Percentiles rank a stretch among this genome's conserved stretches.
Evolutionary conservation across 2,329 filamentous ascomycete species (phyloP).

Genomic region (Phaeosphaeriaceae sp.): DNA sequence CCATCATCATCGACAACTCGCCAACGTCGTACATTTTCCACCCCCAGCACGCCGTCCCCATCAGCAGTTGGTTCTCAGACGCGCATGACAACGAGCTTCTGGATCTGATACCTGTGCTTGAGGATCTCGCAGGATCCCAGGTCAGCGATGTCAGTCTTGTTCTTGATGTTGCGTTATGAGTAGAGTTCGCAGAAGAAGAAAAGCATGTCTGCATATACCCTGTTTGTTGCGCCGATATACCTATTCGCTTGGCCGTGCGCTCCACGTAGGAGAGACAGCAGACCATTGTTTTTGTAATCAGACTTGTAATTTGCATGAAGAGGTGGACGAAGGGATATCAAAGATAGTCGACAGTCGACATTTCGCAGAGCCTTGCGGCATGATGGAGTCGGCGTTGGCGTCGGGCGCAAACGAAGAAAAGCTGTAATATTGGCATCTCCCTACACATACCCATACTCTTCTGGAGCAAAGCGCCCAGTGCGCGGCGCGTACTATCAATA

Average conservation of each 20-base stretch:
- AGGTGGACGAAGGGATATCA: conserved; percentile 15
- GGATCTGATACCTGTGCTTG: conserved; percentile 95
- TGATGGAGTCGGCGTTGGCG: conserved; percentile 7
- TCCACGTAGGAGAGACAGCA: conserved; percentile 7
- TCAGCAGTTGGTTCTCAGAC: conserved; percentile 99
- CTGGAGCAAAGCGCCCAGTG: neutral
- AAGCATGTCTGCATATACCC: conserved; percentile 34
- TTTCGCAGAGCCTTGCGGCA: neutral
- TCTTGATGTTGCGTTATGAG: conserved; percentile 80
- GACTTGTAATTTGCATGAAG: conserved; percentile 47
- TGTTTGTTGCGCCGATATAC: conserved; percentile 30
- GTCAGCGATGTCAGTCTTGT: conserved; percentile 97
- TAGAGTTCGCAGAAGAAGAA: conserved; percentile 18
- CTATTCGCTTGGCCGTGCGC: conserved; percentile 21
- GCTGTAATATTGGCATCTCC: conserved; percentile 40
- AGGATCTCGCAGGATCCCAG: conserved; percentile 87
- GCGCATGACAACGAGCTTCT: conserved; percentile 98
- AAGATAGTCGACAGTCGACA: neutral
- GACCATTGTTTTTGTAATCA: conserved; percentile 47
- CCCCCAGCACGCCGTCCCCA: conserved; percentile 96
- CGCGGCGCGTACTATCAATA: conserved; percentile 25
- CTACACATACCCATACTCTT: conserved; percentile 30
- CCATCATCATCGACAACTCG: conserved; percentile 99
- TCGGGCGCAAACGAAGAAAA: conserved; percentile 20
- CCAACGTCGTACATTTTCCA: conserved; percentile 99